These are phyloP conservation scores for Ogataea philodendri DNA, from an alignment of 805 yeast species.

Conservation along the genomic window DNA sequence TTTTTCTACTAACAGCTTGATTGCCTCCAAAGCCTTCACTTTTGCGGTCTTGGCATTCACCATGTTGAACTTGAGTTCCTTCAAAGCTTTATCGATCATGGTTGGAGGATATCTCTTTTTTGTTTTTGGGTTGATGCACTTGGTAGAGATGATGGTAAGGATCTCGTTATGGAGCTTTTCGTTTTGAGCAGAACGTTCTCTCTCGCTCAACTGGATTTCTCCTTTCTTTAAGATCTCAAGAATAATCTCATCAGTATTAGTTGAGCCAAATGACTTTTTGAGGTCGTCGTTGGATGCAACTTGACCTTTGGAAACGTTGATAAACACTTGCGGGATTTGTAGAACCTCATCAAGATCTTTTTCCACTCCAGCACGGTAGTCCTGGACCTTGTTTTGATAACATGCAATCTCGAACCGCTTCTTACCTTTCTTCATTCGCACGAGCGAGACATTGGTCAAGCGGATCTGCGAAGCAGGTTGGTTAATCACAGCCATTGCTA, in stretches of 20 bases:
- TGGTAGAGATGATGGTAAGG: slow-evolving; percentile 77
- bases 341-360: slow-evolving; percentile 93
- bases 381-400: slow-evolving; percentile 95
- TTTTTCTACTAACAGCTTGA: slow-evolving; percentile 66
- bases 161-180: slow-evolving; percentile 58
- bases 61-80: slow-evolving; percentile 75
- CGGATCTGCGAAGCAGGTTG: slow-evolving; percentile 90
- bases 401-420: slow-evolving; percentile 94
- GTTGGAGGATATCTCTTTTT: slow-evolving; percentile 92
- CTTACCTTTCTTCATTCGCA: slow-evolving; percentile 85
- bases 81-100: slow-evolving; percentile 84
- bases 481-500: slow-evolving; percentile 48
- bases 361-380: slow-evolving; percentile 84
- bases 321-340: slow-evolving; percentile 92
- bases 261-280: slow-evolving; percentile 66
- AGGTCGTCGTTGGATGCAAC: slow-evolving; percentile 88
- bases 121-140: slow-evolving; percentile 87
- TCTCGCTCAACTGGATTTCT: slow-evolving; percentile 91
- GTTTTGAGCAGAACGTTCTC: slow-evolving; percentile 81
- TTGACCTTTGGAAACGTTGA: slow-evolving; percentile 91
- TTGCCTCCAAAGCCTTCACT: slow-evolving; percentile 88
- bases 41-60: slow-evolving; percentile 61
- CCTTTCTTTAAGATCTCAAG: slow-evolving; percentile 84
- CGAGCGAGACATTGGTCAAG: slow-evolving; percentile 91
- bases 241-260: slow-evolving; percentile 72